Conservation (phyloP, 352 stramenopile species). For the Blastocystis hominis region DNA sequence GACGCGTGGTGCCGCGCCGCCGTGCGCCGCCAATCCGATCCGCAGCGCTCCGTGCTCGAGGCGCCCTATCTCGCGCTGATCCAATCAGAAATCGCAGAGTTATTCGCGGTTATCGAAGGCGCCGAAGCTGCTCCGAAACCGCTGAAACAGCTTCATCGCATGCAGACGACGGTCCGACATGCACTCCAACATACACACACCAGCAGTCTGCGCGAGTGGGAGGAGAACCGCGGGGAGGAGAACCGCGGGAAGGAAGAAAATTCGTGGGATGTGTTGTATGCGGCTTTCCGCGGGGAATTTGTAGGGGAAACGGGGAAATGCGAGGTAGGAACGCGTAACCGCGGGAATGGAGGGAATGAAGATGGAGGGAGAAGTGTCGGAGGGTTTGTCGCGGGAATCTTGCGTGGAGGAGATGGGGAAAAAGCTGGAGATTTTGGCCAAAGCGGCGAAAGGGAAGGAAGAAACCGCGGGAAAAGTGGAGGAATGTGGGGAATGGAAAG, state of each 20-base stretch:
- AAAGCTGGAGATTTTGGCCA: not conserved
- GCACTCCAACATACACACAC: not conserved
- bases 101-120: not conserved
- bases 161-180: not conserved
- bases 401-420: not conserved
- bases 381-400: not conserved
- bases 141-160: not conserved
- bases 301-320: too few species aligned
- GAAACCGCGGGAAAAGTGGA: too few species aligned
- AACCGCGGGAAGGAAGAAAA: not conserved
- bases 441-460: not conserved
- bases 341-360: too few species aligned
- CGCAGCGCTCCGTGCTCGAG: not conserved
- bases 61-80: not conserved
- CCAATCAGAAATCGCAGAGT: not conserved
- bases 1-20: not conserved
- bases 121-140: not conserved
- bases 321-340: too few species aligned
- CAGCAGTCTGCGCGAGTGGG: not conserved
- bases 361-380: too few species aligned
- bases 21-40: not conserved
- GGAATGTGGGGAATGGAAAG: too few species aligned
- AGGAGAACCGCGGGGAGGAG: not conserved
- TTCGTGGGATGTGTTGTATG: too few species aligned
- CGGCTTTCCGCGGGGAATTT: too few species aligned